These are phyloP conservation scores for Papiliotrema flavescens DNA, from an alignment of 1,284 basidiomycete species.

Conservation along the genomic window DNA sequence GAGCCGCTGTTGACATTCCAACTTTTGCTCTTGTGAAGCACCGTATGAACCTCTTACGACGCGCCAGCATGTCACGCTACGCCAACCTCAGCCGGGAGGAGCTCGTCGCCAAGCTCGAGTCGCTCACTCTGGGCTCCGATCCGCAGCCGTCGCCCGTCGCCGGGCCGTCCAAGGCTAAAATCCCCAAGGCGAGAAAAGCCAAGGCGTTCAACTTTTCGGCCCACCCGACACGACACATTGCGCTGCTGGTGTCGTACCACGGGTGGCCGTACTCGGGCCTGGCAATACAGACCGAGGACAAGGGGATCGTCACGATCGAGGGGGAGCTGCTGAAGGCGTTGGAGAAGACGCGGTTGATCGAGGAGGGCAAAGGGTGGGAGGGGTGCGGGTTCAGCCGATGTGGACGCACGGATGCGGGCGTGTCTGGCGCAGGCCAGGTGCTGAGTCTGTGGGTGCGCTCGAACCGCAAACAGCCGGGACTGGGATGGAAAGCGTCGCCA, in stretches of 20 bases:
- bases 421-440: conserved; percentile 92
- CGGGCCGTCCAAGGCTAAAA: conserved; percentile 8
- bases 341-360: conserved; percentile 69
- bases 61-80: conserved; percentile 12
- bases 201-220: conserved; percentile 57
- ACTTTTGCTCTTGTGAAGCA: background rate
- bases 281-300: conserved; percentile 64
- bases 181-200: conserved; percentile 9
- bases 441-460: conserved; percentile 86
- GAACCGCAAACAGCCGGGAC: conserved; percentile 27
- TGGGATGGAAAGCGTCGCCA: conserved; percentile 8
- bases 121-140: conserved; percentile 52
- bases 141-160: background rate
- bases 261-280: conserved; percentile 90
- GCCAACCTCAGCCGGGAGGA: conserved; percentile 53
- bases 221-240: conserved; percentile 79
- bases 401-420: conserved; percentile 90
- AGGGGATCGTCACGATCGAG: conserved; percentile 81
- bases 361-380: conserved; percentile 68
- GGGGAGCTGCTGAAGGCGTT: conserved; percentile 79
- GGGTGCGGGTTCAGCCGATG: conserved; percentile 87
- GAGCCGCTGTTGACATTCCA: too few relatives aligned
- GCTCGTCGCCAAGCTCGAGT: conserved; percentile 60
- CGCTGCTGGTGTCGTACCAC: conserved; percentile 85
- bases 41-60: too few relatives aligned